phyloP scores from a whole-genome alignment of 2,329 filamentous ascomycete species.

The Ophiostoma himal-ulmi region DNA sequence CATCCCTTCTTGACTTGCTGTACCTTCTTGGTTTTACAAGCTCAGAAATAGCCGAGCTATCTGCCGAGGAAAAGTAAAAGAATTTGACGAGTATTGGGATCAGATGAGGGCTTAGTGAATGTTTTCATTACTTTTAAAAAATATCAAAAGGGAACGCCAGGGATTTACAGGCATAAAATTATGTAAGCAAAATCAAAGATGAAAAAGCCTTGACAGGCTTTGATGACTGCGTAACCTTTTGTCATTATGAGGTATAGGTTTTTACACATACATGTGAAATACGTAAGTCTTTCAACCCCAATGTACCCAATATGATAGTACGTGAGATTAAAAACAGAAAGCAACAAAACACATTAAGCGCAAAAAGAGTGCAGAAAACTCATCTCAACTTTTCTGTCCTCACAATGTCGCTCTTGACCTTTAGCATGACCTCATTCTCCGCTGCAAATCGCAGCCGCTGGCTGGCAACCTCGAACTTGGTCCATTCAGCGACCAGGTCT shows the following conservation, averaged over 20 bases:
- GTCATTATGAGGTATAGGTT: background rate
- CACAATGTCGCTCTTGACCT: constrained; percentile 22
- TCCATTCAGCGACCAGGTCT: constrained; percentile 25
- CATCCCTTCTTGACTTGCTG: constrained; percentile 64
- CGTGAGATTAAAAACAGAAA: background rate
- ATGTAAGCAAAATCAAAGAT: background rate
- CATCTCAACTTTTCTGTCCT: constrained; percentile 13
- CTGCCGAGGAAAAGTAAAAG: constrained; percentile 15
- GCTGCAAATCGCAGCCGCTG: constrained; percentile 22
- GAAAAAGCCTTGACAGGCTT: background rate
- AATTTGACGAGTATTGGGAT: background rate
- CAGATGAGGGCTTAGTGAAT: no score
- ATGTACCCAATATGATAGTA: background rate
- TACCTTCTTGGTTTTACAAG: constrained; percentile 67
- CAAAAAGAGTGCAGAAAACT: background rate
- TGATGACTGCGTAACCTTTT: background rate
- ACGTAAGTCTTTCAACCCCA: background rate
- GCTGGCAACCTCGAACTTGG: constrained; percentile 19
- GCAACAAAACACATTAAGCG: background rate
- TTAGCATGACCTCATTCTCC: constrained; percentile 22
- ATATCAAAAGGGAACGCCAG: background rate
- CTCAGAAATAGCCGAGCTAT: constrained; percentile 48
- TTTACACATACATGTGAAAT: background rate
- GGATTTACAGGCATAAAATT: background rate
- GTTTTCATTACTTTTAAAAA: background rate